Evolutionary conservation across 768 basidiomycete species (phyloP), one percentile per base, ranked within the genome.

Genomic region (Tricholoma hemisulphureum): DNA sequence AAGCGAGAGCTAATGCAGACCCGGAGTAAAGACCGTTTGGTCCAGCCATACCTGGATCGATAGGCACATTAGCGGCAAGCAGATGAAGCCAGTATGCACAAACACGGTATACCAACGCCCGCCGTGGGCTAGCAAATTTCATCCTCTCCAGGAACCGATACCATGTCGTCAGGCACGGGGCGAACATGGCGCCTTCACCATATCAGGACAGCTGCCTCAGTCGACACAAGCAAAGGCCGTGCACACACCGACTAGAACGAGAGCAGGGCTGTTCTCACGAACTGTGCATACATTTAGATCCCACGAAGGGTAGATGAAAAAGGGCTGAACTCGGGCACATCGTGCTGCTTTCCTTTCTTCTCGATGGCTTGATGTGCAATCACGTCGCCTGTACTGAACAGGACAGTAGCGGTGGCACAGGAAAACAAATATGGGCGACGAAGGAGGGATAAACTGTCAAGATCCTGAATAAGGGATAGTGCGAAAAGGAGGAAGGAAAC

Each of bases 281-380:
- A 46, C 39, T 24, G 39, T 11, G 4, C 14, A 32, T n/a, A 13
- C n/a, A 45, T 43, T 24, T 39, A 8, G 51, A 32, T 32, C 23
- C 11, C 23, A n/a, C 13, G 24, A 23, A 35, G 16, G 21, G n/a
- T n/a, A 37, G 13, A 31, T 18, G 45, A 51, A 7, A 53, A 21
- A 29, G 29, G 26, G 2, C 18, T 3, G 48, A 21, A 10, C 52
- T 56, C 28, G 77, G 85, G 62, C 61, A 91, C 90, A 62, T 97
- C 93, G 66, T 96, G 93, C 2, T 86, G 70, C 54, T 67, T 75
- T 6, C 92, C 91, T 61, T 77, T 82, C 65, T 77, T 78, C 67
- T 96, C 95, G 18, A 95, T 81, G 1, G 75, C 81, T 71, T 96
- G 95, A 71, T 96, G 94, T 0, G 94, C 94, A 41, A 96, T 81